Base-by-base conservation (phyloP, 108 stramenopile species). In the Skeletonema menzelii region DNA sequence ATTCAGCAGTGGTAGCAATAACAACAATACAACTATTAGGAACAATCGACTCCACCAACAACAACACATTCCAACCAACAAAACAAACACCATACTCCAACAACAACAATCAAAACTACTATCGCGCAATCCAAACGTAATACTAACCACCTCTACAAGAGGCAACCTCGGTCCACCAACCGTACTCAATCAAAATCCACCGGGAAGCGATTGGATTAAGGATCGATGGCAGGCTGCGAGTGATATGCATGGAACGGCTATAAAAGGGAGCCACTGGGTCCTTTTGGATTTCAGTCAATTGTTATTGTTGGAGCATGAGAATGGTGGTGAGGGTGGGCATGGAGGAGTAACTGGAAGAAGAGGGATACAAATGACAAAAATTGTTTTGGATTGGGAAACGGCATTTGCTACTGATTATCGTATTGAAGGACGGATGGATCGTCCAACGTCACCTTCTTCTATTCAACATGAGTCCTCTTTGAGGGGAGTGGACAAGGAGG, bases 211-310 rank as follows among this genome's bases (percentile, higher is more conserved):
- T 63, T 94, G 93, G 93, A 64, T 94, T 12, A 77, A 82, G 24
- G 93, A 94, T 75, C 81, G 93, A 38, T 94, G 93, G 93, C 93
- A 94, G 57, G 93, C 93, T 10, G 93, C 93, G 1, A 73, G 69
- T 19, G 84, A 94, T 65, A 94, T 94, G 93, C 83, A 84, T 58
- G 93, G 93, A 10, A 87, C 84, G 19, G 84, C 86, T 27, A 91
- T 94, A 15, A 53, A 59, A 5, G 90, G 93, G 0, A 62, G 40
- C 24, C 93, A 94, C 74, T 90, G 89, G 90, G 64, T 94, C 10
- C 40, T 76, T 22, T 63, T 91, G 20, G 83, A 86, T 26, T 88
- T 94, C 65, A 62, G 42, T 53, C 24, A n/a, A 19, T 15, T 77
- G 56, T 40, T 64, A 8, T 40, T 64, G 8, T 5, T 19, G 46